A percentile compares a stretch with the other conserved stretches of the same genome.
Evolutionary conservation across 2,329 filamentous ascomycete species (phyloP).

Genomic region (Pseudohalonectria lignicola): DNA sequence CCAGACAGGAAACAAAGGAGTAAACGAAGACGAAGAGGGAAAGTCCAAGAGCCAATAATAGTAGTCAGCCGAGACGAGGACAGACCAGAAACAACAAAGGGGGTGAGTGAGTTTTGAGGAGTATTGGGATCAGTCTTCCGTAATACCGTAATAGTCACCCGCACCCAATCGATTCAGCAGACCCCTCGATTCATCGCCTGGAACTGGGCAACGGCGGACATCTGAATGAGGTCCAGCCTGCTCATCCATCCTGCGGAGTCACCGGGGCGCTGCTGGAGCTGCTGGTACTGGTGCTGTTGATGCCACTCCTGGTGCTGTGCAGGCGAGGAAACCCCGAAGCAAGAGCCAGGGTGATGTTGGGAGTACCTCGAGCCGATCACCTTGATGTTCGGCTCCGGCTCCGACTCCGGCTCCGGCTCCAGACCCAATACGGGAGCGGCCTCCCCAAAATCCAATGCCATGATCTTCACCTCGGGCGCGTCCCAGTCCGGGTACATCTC

Average conservation of each 20-base stretch:
- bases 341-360: too few relatives aligned
- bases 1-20: neutral
- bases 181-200: too few relatives aligned
- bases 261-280: neutral
- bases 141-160: too few relatives aligned
- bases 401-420: neutral
- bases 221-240: neutral
- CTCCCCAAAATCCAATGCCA: conserved; percentile 11
- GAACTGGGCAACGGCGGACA: neutral
- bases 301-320: neutral
- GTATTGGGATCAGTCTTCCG: too few relatives aligned
- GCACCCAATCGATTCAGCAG: too few relatives aligned
- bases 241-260: neutral
- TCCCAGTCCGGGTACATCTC: conserved; percentile 18
- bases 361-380: too few relatives aligned
- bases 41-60: too few relatives aligned
- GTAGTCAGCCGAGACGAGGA: too few relatives aligned
- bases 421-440: neutral
- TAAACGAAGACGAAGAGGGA: neutral
- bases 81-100: too few relatives aligned
- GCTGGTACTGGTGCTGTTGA: neutral
- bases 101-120: too few relatives aligned
- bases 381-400: too few relatives aligned
- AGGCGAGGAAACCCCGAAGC: too few relatives aligned
- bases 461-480: conserved; percentile 25